Percentiles rank a stretch among this genome's conserved stretches.
phyloP scores from a whole-genome alignment of 768 basidiomycete species.

The Boletales sp. region DNA sequence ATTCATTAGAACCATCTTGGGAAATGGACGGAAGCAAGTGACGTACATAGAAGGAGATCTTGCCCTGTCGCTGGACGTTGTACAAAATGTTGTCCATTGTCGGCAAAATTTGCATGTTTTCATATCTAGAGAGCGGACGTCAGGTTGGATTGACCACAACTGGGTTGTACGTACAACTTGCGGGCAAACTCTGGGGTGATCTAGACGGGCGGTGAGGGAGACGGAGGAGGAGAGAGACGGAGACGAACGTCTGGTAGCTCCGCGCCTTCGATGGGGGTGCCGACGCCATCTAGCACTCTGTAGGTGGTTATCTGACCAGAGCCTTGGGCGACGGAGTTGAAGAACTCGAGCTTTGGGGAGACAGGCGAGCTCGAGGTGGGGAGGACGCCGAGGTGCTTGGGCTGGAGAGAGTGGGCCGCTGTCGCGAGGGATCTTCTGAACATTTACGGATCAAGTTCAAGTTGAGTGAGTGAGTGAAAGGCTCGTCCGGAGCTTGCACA shows the following conservation, averaged over 20 bases:
- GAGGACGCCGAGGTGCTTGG: constrained; percentile 31
- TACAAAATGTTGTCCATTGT: constrained; percentile 85
- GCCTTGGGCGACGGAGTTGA: constrained; percentile 68
- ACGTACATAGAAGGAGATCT: constrained; percentile 85
- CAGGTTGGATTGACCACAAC: background rate
- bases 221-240: background rate
- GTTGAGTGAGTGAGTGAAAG: too few species aligned
- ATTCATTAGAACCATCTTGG: constrained; percentile 4
- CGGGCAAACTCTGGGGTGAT: constrained; percentile 66
- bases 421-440: constrained; percentile 11
- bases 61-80: constrained; percentile 91
- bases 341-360: constrained; percentile 67
- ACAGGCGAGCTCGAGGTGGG: constrained; percentile 56
- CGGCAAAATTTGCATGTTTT: constrained; percentile 77
- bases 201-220: constrained; percentile 33
- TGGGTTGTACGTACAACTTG: constrained; percentile 44
- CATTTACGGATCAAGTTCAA: constrained; percentile 11
- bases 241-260: constrained; percentile 66
- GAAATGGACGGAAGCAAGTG: background rate
- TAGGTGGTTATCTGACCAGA: constrained; percentile 77
- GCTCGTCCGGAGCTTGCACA: constrained; percentile 18
- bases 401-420: background rate
- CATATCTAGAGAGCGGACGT: constrained; percentile 45
- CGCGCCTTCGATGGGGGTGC: constrained; percentile 68
- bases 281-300: constrained; percentile 79